A percentile compares a stretch with the other conserved stretches of the same genome.
Conservation (phyloP, 2,329 filamentous ascomycete genomes). For the Verticillium tricorpus region DNA sequence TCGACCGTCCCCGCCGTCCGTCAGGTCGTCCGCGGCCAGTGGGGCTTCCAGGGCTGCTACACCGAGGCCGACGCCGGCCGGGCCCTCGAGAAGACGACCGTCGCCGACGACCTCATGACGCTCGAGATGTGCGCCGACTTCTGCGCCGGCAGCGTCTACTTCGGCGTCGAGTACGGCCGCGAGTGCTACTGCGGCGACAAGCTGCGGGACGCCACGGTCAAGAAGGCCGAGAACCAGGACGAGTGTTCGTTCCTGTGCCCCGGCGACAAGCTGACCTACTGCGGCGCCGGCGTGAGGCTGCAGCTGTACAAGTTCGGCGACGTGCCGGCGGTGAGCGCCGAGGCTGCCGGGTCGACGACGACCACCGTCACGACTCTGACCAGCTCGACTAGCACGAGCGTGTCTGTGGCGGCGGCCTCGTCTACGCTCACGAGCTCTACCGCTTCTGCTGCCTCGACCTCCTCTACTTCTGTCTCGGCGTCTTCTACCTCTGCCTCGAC, state of each 20-base stretch:
- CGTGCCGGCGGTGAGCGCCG: not conserved
- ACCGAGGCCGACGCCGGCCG: conserved; percentile 24
- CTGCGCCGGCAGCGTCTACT: conserved; percentile 22
- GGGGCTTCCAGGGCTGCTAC: conserved; percentile 29
- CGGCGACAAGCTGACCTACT: conserved; percentile 2
- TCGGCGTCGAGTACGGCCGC: conserved; percentile 27
- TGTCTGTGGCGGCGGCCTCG: not conserved
- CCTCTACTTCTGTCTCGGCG: not conserved
- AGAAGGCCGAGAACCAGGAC: conserved; percentile 6
- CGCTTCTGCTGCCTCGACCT: not conserved
- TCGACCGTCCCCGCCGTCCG: conserved; percentile 20
- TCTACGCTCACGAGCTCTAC: not conserved
- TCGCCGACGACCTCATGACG: conserved; percentile 26
- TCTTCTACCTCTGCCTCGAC: not conserved
- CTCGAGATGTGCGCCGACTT: conserved; percentile 26
- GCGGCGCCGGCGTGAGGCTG: conserved; percentile 8
- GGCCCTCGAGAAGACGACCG: conserved; percentile 21
- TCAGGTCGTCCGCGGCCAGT: conserved; percentile 15
- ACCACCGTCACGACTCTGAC: not conserved
- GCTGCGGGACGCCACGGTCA: conserved; percentile 1
- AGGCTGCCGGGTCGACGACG: not conserved
- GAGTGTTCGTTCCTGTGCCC: conserved; percentile 7
- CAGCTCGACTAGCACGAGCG: not conserved
- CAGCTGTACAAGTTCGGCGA: conserved; percentile 5
- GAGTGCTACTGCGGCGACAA: conserved; percentile 18